These are phyloP conservation scores for Alternaria ethzedia DNA, from an alignment of 2,329 filamentous ascomycete species.

Conservation along the genomic window DNA sequence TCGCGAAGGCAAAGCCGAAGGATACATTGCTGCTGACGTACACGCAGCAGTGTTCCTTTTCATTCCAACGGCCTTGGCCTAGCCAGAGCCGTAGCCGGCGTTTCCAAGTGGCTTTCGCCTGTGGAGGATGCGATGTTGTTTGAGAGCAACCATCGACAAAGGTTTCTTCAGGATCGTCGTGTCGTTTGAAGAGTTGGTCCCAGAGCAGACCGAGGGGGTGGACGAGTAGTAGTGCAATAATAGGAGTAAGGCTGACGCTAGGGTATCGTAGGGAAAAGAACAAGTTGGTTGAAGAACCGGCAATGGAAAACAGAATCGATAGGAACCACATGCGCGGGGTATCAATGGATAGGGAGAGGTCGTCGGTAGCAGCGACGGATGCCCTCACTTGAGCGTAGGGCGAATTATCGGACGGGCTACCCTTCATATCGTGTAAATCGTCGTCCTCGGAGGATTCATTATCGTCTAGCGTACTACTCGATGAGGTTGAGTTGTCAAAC, in stretches of 20 bases:
- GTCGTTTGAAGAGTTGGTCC: conserved; percentile 73
- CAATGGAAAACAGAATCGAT: conserved; percentile 78
- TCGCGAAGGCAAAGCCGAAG: conserved; percentile 88
- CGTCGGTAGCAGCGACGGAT: conserved; percentile 77
- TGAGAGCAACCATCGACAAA: conserved; percentile 64
- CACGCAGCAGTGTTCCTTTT: conserved; percentile 87
- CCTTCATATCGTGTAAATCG: conserved; percentile 45
- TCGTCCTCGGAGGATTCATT: conserved; percentile 45
- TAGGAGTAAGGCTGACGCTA: conserved; percentile 85
- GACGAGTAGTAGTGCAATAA: conserved; percentile 84
- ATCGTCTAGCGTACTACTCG: conserved; percentile 37
- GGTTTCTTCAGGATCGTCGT: conserved; percentile 60
- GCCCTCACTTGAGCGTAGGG: conserved; percentile 81
- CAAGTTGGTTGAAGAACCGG: conserved; percentile 82
- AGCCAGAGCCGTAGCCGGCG: conserved; percentile 71
- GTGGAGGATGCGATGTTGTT: conserved; percentile 16
- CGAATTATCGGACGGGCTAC: conserved; percentile 70
- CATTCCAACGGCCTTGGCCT: conserved; percentile 81
- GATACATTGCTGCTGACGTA: conserved; percentile 91
- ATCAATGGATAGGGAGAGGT: conserved; percentile 80
- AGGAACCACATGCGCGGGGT: conserved; percentile 87
- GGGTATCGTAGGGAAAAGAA: conserved; percentile 92
- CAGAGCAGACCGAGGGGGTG: conserved; percentile 83
- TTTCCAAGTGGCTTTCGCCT: conserved; percentile 27
- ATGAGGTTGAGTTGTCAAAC: conserved; percentile 38